These are phyloP conservation scores for Parafenestella ontariensis DNA, from an alignment of 2,329 filamentous ascomycete species.

Conservation along the genomic window DNA sequence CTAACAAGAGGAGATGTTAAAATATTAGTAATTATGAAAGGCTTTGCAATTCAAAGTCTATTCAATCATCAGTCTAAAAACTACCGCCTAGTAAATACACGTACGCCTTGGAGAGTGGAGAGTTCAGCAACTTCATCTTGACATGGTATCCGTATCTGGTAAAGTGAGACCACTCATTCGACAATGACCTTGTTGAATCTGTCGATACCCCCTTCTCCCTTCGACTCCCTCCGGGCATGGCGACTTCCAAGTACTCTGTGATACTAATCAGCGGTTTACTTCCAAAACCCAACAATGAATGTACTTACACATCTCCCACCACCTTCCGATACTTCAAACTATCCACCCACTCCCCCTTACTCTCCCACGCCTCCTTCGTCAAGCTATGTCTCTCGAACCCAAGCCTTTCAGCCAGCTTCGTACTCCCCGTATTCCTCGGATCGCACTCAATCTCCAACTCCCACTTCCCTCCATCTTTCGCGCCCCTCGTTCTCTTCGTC, in stretches of 20 bases:
- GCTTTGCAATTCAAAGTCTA: too few species aligned
- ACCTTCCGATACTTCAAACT: conserved; percentile 35
- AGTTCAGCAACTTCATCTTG: too few species aligned
- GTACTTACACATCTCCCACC: conserved; percentile 18
- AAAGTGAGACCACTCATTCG: not conserved
- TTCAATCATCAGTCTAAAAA: too few species aligned
- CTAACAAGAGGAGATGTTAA: conserved; percentile 2
- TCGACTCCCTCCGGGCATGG: not conserved
- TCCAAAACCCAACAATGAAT: not conserved
- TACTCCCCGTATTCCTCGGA: conserved; percentile 39
- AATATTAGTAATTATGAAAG: too few species aligned
- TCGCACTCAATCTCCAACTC: conserved; percentile 47
- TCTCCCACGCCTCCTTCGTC: conserved; percentile 34
- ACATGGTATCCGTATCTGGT: not conserved
- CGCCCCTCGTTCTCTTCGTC: conserved; percentile 1
- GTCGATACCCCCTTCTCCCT: not conserved
- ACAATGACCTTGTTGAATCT: not conserved
- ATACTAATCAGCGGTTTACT: not conserved
- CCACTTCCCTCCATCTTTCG: conserved; percentile 12
- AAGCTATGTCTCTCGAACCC: conserved; percentile 36
- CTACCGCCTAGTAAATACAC: too few species aligned
- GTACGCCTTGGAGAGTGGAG: too few species aligned
- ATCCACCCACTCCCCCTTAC: conserved; percentile 45
- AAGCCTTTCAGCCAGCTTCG: conserved; percentile 40
- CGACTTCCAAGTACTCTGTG: not conserved